These are phyloP conservation scores for Dioscorea zingiberensis DNA, from an alignment of 106 monocot genomes.

Conservation along the genomic window DNA sequence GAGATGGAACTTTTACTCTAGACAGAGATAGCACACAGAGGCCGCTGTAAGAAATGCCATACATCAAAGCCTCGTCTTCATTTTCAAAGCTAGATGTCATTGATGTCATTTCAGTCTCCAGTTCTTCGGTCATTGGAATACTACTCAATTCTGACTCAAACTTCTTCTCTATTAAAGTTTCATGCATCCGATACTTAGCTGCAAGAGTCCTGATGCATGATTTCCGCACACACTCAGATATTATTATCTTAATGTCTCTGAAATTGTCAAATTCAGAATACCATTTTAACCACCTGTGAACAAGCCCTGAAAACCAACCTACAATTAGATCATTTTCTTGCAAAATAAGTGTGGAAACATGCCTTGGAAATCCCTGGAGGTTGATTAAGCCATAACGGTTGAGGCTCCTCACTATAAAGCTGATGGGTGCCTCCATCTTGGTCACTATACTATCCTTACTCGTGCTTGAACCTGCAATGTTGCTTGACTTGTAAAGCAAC, in stretches of 20 bases:
- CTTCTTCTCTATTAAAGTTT: conserved; percentile 59
- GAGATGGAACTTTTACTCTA: conserved; percentile 41
- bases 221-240: conserved; percentile 48
- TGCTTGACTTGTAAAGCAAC: conserved; percentile 21
- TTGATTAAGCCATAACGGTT: conserved; percentile 65
- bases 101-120: conserved; percentile 22
- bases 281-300: conserved; percentile 76
- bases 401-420: conserved; percentile 41
- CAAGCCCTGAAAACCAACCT: conserved; percentile 76
- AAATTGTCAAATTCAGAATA: conserved; percentile 60
- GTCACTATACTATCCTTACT: conserved; percentile 7
- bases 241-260: conserved; percentile 49
- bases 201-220: conserved; percentile 87
- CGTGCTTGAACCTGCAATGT: not conserved
- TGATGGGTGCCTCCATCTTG: conserved; percentile 59
- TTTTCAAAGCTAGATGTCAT: conserved; percentile 1
- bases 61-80: conserved; percentile 65
- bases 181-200: conserved; percentile 68
- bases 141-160: conserved; percentile 48
- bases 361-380: conserved; percentile 51
- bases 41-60: conserved; percentile 61
- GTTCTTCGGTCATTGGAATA: conserved; percentile 46
- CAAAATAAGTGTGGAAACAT: conserved; percentile 53
- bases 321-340: conserved; percentile 79
- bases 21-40: conserved; percentile 57